Evolutionary conservation across 768 basidiomycete species (phyloP).

Genomic region (Baorangia bicolor): DNA sequence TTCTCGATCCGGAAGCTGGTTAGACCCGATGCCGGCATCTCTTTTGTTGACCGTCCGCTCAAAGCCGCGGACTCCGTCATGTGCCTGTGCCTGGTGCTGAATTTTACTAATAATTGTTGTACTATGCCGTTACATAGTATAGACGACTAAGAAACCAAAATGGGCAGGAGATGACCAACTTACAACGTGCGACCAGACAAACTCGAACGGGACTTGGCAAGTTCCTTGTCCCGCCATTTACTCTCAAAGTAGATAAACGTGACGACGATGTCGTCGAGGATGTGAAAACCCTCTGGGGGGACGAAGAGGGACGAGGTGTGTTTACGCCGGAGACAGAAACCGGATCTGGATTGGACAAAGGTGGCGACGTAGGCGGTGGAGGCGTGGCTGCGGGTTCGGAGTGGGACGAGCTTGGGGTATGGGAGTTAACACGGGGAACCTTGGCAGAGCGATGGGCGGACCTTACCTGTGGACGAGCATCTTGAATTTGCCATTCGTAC

Average conservation of each 20-base stretch:
- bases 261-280: constrained; percentile 37
- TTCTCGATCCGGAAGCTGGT: too few relatives aligned
- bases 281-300: constrained; percentile 28
- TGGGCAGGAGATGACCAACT: not conserved
- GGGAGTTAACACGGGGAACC: not conserved
- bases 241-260: constrained; percentile 37
- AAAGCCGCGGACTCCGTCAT: too few relatives aligned
- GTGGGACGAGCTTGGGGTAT: constrained; percentile 24
- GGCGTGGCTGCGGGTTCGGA: not conserved
- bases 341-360: constrained; percentile 20
- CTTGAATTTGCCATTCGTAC: constrained; percentile 32
- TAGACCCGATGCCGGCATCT: too few relatives aligned
- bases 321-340: constrained; percentile 14
- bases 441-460: too few relatives aligned
- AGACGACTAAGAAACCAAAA: too few relatives aligned
- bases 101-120: too few relatives aligned
- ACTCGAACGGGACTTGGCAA: constrained; percentile 7
- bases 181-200: constrained; percentile 1
- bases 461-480: constrained; percentile 25
- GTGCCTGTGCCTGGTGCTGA: too few relatives aligned
- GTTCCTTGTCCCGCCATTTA: constrained; percentile 29
- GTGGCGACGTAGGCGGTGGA: constrained; percentile 28
- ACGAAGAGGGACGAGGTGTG: constrained; percentile 25
- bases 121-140: too few relatives aligned
- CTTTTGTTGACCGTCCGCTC: too few relatives aligned